phyloP scores from a whole-genome alignment of 23 red algal species.

The Gracilariopsis chorda region DNA sequence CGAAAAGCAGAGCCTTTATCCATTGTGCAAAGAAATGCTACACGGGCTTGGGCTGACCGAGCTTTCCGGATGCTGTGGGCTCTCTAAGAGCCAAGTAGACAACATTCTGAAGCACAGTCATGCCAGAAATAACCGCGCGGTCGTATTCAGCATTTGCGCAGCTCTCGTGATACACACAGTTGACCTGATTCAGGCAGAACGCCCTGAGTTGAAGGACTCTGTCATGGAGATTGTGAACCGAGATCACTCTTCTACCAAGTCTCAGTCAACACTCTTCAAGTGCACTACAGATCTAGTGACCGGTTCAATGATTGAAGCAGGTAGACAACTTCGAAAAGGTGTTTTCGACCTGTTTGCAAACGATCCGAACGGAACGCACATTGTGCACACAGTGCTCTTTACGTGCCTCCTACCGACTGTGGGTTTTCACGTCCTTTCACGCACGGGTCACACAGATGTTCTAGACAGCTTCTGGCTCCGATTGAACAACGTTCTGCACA shows the following conservation, averaged over 20 bases:
- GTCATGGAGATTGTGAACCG: neutral
- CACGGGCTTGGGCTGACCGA: neutral
- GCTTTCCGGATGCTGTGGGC: neutral
- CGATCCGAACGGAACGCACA: neutral
- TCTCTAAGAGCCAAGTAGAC: neutral
- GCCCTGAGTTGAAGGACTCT: neutral
- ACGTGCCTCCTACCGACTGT: neutral
- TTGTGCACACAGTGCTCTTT: neutral
- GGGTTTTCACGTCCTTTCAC: slow-evolving; percentile 11
- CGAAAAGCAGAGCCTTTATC: slow-evolving; percentile 20
- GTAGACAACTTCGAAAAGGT: neutral
- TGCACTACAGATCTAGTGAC: neutral
- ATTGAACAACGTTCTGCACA: neutral
- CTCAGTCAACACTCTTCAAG: neutral
- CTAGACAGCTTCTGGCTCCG: neutral
- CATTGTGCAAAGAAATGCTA: slow-evolving; percentile 4
- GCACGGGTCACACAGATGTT: slow-evolving; percentile 4
- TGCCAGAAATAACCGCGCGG: neutral
- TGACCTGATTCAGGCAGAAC: neutral
- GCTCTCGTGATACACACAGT: neutral
- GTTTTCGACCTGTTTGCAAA: neutral
- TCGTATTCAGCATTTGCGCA: slow-evolving; percentile 12
- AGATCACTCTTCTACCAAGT: too few relatives aligned
- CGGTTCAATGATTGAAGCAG: neutral
- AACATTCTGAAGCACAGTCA: neutral